Conservation (phyloP, 345 rosid species). For the Eucalyptus decipiens region DNA sequence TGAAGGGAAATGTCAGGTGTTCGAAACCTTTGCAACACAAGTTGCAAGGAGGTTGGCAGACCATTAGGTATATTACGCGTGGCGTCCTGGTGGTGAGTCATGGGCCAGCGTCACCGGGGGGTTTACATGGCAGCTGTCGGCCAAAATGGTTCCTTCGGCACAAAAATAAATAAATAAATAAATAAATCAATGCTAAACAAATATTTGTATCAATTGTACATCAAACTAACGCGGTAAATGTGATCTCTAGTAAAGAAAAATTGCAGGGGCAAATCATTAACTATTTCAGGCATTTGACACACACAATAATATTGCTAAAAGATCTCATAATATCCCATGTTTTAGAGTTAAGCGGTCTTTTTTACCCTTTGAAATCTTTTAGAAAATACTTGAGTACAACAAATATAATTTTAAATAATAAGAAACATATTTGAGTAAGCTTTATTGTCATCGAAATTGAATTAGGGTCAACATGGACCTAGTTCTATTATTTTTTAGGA, state of each 20-base stretch:
- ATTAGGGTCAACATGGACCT: background rate
- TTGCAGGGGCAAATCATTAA: background rate
- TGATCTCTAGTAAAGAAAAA: background rate
- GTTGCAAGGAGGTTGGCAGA: no score
- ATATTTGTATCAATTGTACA: background rate
- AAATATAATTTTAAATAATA: no score
- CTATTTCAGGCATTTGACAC: background rate
- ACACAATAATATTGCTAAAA: background rate
- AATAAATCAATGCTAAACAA: background rate
- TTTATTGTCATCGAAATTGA: background rate
- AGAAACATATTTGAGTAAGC: background rate
- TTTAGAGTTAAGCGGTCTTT: background rate
- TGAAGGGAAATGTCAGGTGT: no score
- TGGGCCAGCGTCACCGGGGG: no score
- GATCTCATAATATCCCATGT: no score
- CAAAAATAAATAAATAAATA: no score
- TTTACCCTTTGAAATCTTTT: no score
- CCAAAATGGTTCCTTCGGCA: no score
- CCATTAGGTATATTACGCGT: no score
- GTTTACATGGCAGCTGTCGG: no score
- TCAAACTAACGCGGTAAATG: background rate
- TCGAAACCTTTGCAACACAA: no score
- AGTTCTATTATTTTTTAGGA: background rate
- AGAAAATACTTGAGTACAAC: background rate
- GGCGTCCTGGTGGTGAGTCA: no score